These are phyloP conservation scores for Staphylotrichum longicolle DNA, from an alignment of 495 filamentous ascomycete genomes.

Conservation along the genomic window DNA sequence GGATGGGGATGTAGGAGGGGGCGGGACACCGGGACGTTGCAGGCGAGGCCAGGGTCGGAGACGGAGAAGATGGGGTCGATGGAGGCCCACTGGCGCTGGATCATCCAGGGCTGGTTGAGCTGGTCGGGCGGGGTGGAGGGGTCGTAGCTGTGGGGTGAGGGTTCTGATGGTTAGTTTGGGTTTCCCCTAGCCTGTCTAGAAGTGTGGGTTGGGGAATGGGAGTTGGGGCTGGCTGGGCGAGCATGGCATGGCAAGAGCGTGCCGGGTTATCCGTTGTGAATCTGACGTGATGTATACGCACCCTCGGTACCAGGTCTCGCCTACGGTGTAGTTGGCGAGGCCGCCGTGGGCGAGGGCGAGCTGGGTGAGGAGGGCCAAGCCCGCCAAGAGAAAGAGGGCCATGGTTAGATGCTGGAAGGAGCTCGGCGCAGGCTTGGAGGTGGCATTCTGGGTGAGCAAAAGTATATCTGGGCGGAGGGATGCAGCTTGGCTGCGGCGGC, in stretches of 20 bases:
- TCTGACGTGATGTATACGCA: constrained; percentile 21
- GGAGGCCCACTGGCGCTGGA: constrained; percentile 43
- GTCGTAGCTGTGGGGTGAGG: constrained; percentile 35
- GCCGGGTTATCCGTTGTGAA: too few species aligned
- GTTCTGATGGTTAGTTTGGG: too few species aligned
- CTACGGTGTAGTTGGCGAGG: constrained; percentile 49
- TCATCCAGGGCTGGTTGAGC: constrained; percentile 44
- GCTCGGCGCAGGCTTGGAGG: neutral
- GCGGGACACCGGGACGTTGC: constrained; percentile 43
- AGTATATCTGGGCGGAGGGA: constrained; percentile 4
- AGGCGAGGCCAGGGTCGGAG: constrained; percentile 38
- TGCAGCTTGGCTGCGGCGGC: neutral
- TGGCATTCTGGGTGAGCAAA: neutral
- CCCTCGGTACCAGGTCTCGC: constrained; percentile 50
- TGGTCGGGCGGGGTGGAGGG: constrained; percentile 40
- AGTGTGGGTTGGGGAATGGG: neutral
- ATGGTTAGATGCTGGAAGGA: constrained; percentile 13
- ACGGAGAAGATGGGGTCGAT: constrained; percentile 48
- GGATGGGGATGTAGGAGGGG: constrained; percentile 46
- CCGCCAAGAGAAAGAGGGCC: constrained; percentile 29
- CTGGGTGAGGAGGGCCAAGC: constrained; percentile 28
- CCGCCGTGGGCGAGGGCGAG: constrained; percentile 44
- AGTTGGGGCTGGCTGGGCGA: neutral
- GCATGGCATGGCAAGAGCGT: neutral
- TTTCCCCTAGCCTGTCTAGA: too few species aligned